Evolutionary conservation across 2,329 filamentous ascomycete species (phyloP).

Genomic region (Aureobasidium sp.): DNA sequence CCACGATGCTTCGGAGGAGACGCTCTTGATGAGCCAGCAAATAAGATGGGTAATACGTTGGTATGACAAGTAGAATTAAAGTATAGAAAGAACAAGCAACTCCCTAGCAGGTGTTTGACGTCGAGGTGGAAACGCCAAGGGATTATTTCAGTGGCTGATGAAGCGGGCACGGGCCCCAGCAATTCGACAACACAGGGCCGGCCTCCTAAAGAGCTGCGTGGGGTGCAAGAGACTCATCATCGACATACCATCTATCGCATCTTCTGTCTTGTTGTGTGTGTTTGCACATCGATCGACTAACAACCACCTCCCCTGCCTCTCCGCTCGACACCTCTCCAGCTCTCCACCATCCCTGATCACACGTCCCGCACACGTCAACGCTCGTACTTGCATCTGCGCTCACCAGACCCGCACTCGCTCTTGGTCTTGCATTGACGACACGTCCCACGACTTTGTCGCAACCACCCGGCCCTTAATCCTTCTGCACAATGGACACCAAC

Average conservation of each 20-base stretch:
- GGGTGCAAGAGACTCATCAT: conserved; percentile 9
- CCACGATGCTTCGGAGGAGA: conserved; percentile 14
- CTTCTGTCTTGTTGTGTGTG: neutral
- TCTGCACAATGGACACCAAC: conserved; percentile 74
- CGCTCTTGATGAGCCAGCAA: neutral
- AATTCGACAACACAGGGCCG: neutral
- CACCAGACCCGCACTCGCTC: conserved; percentile 4
- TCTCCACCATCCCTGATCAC: neutral
- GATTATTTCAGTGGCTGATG: conserved; percentile 1
- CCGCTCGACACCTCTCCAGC: neutral
- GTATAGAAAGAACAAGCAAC: neutral
- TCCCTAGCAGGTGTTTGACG: neutral
- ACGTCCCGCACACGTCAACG: neutral
- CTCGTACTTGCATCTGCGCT: neutral
- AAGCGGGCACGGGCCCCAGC: neutral
- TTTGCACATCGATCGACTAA: neutral
- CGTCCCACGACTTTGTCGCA: neutral
- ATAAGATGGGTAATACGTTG: neutral
- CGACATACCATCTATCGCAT: conserved; percentile 2
- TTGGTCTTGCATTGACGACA: conserved; percentile 2
- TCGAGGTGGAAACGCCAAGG: neutral
- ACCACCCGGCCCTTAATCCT: neutral
- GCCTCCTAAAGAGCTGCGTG: neutral
- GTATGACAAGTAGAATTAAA: neutral
- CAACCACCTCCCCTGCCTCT: neutral